Evolutionary conservation across 164 flowering plant species (phyloP), one percentile per base, ranked within the genome.

Genomic region (Vitis rotundifolia): DNA sequence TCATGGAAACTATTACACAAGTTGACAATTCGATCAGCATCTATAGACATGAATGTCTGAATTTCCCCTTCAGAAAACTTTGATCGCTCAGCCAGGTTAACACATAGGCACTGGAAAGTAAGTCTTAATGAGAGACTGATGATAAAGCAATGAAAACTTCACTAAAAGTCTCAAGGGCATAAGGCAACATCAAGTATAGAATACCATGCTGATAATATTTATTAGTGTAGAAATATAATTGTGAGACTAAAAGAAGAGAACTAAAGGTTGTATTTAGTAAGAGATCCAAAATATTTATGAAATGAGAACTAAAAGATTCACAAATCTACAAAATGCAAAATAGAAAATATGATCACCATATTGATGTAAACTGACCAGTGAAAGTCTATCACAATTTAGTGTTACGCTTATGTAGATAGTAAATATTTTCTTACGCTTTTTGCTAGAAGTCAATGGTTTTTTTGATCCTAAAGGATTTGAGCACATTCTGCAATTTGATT

Each of bases 1-100:
- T 95, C 99, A 83, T 95, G 97, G 68, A 95, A 83, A 82, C 99
- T 90, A 86, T 90, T 91, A 69, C 91, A 86, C 68, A 95, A 76
- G 77, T 95, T 95, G 59, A 93, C 91, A 74, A 88, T 87, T 74
- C 96, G 84, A 79, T 95, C 99, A 82, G 94, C 91, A 88, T 92
- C 99, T 48, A 95, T 73, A n/a, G 99, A 91, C 99, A 95, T 95
- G 77, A 89, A 91, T 16, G 99, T 95, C 77, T 92, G 99, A 75
- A 92, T 89, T 83, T 92, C 97, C 64, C 99, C 99, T 68, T 87
- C 90, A n/a, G 99, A 89, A 82, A 95, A 92, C 68, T 78, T 81
- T 68, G 93, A 87, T 64, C 89, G 82, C 67, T 88, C 91, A 61
- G 93, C 96, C 44, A 89, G 79, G 77, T 79, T 87, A 61, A 90